Percentiles rank a stretch among this genome's conserved stretches.
These are phyloP conservation scores for Daldinia decipiens DNA, from an alignment of 495 filamentous ascomycete genomes.

Conservation along the genomic window DNA sequence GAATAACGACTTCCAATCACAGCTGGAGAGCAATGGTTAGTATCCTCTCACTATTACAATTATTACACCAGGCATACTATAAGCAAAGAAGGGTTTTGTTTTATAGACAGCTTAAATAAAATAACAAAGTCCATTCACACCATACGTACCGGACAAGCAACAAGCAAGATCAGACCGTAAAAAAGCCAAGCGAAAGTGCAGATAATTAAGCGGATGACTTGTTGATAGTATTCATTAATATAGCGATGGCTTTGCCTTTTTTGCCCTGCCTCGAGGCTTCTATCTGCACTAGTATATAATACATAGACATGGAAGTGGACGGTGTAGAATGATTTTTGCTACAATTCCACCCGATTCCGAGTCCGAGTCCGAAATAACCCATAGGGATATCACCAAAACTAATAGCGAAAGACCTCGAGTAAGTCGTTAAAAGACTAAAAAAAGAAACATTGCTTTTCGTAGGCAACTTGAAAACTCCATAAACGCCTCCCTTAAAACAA, in stretches of 20 bases:
- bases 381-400: constrained; percentile 42
- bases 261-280: constrained; percentile 45
- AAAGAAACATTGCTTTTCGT: constrained; percentile 30
- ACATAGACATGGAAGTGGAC: constrained; percentile 30
- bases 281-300: constrained; percentile 47
- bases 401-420: constrained; percentile 34
- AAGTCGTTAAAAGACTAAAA: not conserved
- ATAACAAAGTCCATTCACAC: not conserved
- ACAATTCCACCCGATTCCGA: constrained; percentile 22
- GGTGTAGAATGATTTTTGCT: constrained; percentile 11
- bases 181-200: not conserved
- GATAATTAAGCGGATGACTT: constrained; percentile 1
- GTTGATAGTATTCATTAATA: constrained; percentile 29
- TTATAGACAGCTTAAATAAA: not conserved
- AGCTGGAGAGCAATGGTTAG: too few relatives aligned
- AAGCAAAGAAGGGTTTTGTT: not conserved
- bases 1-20: too few relatives aligned
- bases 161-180: not conserved
- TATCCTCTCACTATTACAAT: not conserved
- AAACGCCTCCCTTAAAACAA: constrained; percentile 27
- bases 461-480: constrained; percentile 30
- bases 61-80: not conserved
- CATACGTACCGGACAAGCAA: not conserved
- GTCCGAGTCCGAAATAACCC: constrained; percentile 30
- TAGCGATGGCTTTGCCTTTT: constrained; percentile 35